Evolutionary conservation across 2,329 filamentous ascomycete species (phyloP).

Genomic region (Scopulariopsis brevicaulis): DNA sequence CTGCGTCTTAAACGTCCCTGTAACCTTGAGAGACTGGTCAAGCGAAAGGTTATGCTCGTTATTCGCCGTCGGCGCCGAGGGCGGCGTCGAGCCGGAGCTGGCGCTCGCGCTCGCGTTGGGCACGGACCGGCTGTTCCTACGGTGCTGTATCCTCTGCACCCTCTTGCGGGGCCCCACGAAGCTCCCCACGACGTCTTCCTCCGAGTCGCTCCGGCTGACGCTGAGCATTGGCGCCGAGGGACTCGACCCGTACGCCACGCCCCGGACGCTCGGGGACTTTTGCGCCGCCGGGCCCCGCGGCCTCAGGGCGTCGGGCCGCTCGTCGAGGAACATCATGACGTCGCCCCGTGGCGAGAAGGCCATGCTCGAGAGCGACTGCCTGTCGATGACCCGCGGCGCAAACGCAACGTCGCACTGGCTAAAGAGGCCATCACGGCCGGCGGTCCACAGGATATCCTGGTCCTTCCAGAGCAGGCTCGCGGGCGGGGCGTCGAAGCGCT

Average conservation of each 20-base stretch:
- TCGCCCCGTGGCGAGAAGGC: slow-evolving; percentile 49
- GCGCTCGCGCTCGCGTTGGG: slow-evolving; percentile 12
- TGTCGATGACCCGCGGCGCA: slow-evolving; percentile 51
- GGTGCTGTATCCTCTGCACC: slow-evolving; percentile 19
- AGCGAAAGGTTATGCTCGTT: slow-evolving; percentile 37
- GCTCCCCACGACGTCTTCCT: slow-evolving; percentile 50
- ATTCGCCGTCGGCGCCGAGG: slow-evolving; percentile 21
- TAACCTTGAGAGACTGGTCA: slow-evolving; percentile 46
- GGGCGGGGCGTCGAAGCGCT: slow-evolving; percentile 46
- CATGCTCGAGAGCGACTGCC: slow-evolving; percentile 48
- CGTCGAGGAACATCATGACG: slow-evolving; percentile 49
- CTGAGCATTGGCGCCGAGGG: slow-evolving; percentile 38
- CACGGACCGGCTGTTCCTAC: slow-evolving; percentile 25
- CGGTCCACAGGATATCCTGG: slow-evolving; percentile 56
- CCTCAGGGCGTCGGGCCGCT: slow-evolving; percentile 27
- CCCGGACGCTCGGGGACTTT: slow-evolving; percentile 19
- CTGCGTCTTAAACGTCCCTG: slow-evolving; percentile 44
- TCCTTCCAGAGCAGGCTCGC: slow-evolving; percentile 51
- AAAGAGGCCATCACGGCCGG: slow-evolving; percentile 49
- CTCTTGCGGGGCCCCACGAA: slow-evolving; percentile 40
- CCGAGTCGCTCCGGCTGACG: slow-evolving; percentile 51
- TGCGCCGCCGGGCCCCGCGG: slow-evolving; percentile 22
- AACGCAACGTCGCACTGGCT: slow-evolving; percentile 55
- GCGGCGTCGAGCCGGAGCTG: slow-evolving; percentile 48
- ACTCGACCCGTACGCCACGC: slow-evolving; percentile 33